Base-by-base conservation (phyloP, 345 rosid species). In the Carallia pectinifolia region DNA sequence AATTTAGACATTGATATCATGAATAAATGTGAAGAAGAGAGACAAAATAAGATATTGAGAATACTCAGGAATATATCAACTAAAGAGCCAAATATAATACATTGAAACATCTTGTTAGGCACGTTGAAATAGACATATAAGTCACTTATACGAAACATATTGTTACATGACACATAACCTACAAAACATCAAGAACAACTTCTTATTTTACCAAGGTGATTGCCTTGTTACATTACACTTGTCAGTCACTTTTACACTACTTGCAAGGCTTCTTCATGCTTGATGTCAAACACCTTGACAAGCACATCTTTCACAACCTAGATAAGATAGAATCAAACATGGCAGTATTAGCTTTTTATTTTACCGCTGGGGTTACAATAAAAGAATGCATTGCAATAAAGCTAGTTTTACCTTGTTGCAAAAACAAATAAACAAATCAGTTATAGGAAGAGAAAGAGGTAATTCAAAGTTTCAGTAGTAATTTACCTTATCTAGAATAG, bases 401-500 rank as follows among this genome's bases (percentile, higher is more conserved):
- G 31, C 13, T 17, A 19, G 12, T 55, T 19, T n/a, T 5, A 29
- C 27, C 13, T 7, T 19, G 60, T 13, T n/a, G 53, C 18, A 55
- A 55, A 39, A 31, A 5, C 4, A 19, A 31, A 8, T 19, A 15
- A 2, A 9, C 39, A 53, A 10, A 40, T 53, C 33, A 44, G 64
- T 6, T 33, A 6, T 47, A 33, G 7, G 27, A 71, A 6, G 33
- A 17, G 39, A 27, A 55, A 23, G 13, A 7, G 12, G 2, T n/a
- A 30, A 18, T 33, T 8, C 34, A 65, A 13, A 33, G 27, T 17
- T 12, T 30, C 29, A 17, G 65, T 23, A 23, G 15, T 27, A 50
- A 37, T 56, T 67, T 75, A 92, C 99, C 97, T 95, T 95, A 67
- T 95, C 99, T 1, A 97, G 97, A 16, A 97, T 95, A 17, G 99